These are phyloP conservation scores for Chaetothyriales sp. DNA, from an alignment of 2,329 filamentous ascomycete genomes.

Conservation along the genomic window DNA sequence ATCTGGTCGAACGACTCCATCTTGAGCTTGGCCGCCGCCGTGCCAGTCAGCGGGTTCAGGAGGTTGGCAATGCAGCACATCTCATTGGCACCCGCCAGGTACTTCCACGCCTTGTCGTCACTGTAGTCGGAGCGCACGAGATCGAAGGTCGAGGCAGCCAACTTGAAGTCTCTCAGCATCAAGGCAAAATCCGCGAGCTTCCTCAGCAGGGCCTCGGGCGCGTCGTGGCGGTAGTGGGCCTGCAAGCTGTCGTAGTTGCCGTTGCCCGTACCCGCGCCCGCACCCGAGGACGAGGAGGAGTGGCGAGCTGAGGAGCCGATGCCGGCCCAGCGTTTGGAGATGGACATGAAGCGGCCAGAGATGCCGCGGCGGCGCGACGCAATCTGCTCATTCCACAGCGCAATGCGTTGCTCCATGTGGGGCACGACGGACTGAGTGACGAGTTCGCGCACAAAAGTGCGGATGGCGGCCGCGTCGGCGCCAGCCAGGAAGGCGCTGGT, in stretches of 20 bases:
- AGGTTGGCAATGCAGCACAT: constrained; percentile 82
- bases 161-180: constrained; percentile 91
- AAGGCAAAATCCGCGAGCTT: constrained; percentile 91
- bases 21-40: constrained; percentile 60
- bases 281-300: constrained; percentile 37
- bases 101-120: constrained; percentile 93
- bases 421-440: constrained; percentile 89
- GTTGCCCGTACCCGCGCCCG: constrained; percentile 22
- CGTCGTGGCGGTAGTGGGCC: constrained; percentile 72
- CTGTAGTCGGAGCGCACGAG: constrained; percentile 76
- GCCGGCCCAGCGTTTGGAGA: constrained; percentile 78
- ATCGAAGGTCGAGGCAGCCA: constrained; percentile 85
- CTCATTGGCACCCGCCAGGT: constrained; percentile 86
- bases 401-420: constrained; percentile 85
- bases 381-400: constrained; percentile 94
- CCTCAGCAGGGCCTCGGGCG: constrained; percentile 79
- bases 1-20: constrained; percentile 72
- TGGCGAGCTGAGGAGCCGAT: constrained; percentile 57
- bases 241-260: constrained; percentile 62
- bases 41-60: constrained; percentile 54
- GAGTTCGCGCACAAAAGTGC: constrained; percentile 83
- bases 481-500: constrained; percentile 75
- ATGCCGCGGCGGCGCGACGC: constrained; percentile 79
- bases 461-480: constrained; percentile 77
- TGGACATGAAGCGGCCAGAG: constrained; percentile 81